Base-by-base conservation (phyloP, 2,329 filamentous ascomycete species). In the Botrytis galanthina region DNA sequence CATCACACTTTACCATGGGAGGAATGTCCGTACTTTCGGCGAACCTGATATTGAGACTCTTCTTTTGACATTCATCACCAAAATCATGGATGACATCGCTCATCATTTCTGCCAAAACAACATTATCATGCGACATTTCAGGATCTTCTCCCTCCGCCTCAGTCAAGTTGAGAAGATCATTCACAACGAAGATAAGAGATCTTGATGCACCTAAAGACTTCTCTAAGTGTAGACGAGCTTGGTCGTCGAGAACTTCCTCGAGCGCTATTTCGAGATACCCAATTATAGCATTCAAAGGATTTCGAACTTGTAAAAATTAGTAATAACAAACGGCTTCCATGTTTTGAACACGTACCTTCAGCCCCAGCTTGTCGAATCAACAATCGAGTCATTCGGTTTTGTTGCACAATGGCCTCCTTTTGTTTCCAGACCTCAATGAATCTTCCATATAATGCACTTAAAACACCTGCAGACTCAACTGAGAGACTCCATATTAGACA, bases 341-440 rank as follows among this genome's bases (percentile, higher is more conserved):
- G 5, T 26, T 42, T 32, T 32, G 12, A 20, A 16, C 32, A 4
- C 37, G 44, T 72, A 69, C 71, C 71, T 51, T 72, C 62, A 51
- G 71, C 71, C 20, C 71, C 71, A 18, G 71, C 71, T 61, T 73
- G 71, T 32, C 62, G n/a, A 26, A 73, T 0, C 1, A 97, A 83
- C 6, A 97, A 83, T 66, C 89, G 87, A 0, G 93, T 97, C 3
- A 97, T 85, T 74, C 95, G 92, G 77, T 92, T 97, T 16, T 61
- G 63, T 78, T 97, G 92, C 74, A 97, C 80, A 0, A 93, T 93
- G 1, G 91, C 91, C 81, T 97, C 94, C 77, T 97, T 97, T 80
- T 97, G 93, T 73, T 93, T 87, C 94, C 94, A 97, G 10, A 97
- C 94, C 79, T 97, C 93, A 78, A 97, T 97, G 80, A 97, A 97